Evolutionary conservation across 2,329 filamentous ascomycete genomes (phyloP).

Genomic region (Nemania diffusa): DNA sequence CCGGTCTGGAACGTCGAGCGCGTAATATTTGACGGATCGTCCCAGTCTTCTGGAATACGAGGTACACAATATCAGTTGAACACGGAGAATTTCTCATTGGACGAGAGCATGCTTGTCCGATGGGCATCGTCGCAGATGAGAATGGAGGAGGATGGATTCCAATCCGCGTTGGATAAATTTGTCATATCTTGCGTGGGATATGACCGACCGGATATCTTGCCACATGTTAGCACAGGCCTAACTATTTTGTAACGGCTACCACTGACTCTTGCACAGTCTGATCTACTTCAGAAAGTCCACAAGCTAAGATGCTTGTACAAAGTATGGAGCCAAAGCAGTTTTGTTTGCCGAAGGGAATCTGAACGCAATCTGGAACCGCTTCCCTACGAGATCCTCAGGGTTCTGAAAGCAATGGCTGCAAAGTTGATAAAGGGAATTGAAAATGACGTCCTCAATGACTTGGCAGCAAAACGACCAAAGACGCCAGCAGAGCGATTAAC

Average conservation of each 20-base stretch:
- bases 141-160: slow-evolving; percentile 38
- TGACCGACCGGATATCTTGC: slow-evolving; percentile 35
- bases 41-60: slow-evolving; percentile 15
- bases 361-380: slow-evolving; percentile 47
- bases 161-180: slow-evolving; percentile 45
- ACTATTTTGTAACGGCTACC: slow-evolving; percentile 32
- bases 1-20: slow-evolving; percentile 35
- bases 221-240: slow-evolving; percentile 42
- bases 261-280: slow-evolving; percentile 50
- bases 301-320: slow-evolving; percentile 62
- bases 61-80: slow-evolving; percentile 28
- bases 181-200: slow-evolving; percentile 37
- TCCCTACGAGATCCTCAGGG: slow-evolving; percentile 48
- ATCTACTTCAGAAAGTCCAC: slow-evolving; percentile 57
- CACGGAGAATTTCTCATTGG: slow-evolving; percentile 20
- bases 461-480: slow-evolving; percentile 37
- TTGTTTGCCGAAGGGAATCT: slow-evolving; percentile 50
- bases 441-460: slow-evolving; percentile 38
- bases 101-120: slow-evolving; percentile 33
- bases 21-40: slow-evolving; percentile 19
- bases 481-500: slow-evolving; percentile 49
- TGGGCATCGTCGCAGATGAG: slow-evolving; percentile 45
- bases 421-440: slow-evolving; percentile 45
- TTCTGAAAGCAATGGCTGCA: slow-evolving; percentile 43
- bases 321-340: slow-evolving; percentile 58